Conservation (phyloP, 176 grass and related monocot genomes). For the Aegilops umbellulata region DNA sequence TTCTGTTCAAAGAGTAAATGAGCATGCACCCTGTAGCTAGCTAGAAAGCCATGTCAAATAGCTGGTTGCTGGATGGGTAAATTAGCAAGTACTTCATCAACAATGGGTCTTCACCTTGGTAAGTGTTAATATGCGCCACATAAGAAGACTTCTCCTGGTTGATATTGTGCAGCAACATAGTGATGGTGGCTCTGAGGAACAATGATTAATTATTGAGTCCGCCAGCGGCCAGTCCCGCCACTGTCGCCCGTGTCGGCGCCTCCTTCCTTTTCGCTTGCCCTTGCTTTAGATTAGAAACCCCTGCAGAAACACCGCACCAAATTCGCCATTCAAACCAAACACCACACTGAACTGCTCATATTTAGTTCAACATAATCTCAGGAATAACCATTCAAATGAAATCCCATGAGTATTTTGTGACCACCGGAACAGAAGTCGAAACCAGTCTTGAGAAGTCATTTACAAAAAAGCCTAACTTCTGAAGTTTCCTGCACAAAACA, state of each 20-base stretch:
- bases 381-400: too few species aligned
- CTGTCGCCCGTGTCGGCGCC: not conserved
- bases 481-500: too few species aligned
- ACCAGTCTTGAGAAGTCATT: too few species aligned
- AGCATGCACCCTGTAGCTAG: not conserved
- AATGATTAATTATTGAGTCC: constrained; percentile 57
- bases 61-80: constrained; percentile 62
- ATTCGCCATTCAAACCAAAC: too few species aligned
- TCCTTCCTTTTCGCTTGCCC: constrained; percentile 23
- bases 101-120: constrained; percentile 76
- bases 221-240: not conserved
- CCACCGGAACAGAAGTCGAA: too few species aligned
- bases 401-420: too few species aligned
- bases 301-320: too few species aligned
- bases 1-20: too few species aligned
- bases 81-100: constrained; percentile 88
- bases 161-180: constrained; percentile 67
- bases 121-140: constrained; percentile 41
- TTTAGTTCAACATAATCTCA: too few species aligned
- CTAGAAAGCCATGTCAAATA: constrained; percentile 49
- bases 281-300: constrained; percentile 32
- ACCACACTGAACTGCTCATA: too few species aligned
- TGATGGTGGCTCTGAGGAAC: constrained; percentile 78
- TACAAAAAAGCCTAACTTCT: too few species aligned
- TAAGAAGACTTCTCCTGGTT: constrained; percentile 96